Percentiles rank a stretch among this genome's conserved stretches.
Conservation (phyloP, 495 filamentous ascomycete genomes). For the Lasiosphaeriaceae sp. region DNA sequence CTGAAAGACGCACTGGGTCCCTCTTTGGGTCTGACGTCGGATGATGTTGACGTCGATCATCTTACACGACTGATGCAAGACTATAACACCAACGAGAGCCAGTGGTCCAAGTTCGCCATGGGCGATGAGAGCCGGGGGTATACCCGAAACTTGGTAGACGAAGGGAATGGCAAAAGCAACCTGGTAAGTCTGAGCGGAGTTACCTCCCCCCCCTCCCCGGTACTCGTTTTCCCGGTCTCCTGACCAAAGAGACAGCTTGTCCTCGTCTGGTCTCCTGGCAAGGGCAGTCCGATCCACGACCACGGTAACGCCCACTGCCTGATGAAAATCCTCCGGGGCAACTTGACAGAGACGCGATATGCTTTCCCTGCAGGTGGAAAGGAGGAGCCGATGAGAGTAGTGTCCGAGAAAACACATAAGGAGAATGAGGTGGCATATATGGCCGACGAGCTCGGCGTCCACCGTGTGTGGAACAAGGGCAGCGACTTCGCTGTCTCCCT, state of each 20-base stretch:
- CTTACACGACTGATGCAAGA: conserved; percentile 65
- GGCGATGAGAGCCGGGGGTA: conserved; percentile 62
- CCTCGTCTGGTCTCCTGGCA: conserved; percentile 91
- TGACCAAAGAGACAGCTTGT: conserved; percentile 56
- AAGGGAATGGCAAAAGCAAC: conserved; percentile 89
- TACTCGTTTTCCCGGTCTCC: conserved; percentile 6
- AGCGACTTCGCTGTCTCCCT: conserved; percentile 77
- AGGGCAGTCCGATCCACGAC: conserved; percentile 81
- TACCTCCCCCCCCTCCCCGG: conserved; percentile 3
- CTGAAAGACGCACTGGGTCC: conserved; percentile 70
- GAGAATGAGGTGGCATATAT: conserved; percentile 43
- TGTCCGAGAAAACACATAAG: conserved; percentile 50
- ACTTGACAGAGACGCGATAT: conserved; percentile 75
- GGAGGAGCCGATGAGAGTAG: conserved; percentile 49
- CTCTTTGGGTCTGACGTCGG: conserved; percentile 73
- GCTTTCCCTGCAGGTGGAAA: conserved; percentile 60
- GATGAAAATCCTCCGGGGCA: conserved; percentile 69
- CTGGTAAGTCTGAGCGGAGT: conserved; percentile 51
- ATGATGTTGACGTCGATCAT: conserved; percentile 68
- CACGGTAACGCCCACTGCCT: conserved; percentile 79
- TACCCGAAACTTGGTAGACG: conserved; percentile 85
- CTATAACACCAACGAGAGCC: conserved; percentile 60
- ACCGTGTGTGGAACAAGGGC: conserved; percentile 74
- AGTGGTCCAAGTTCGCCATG: conserved; percentile 73
- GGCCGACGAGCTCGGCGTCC: conserved; percentile 63